Evolutionary conservation across 768 basidiomycete genomes (phyloP), one percentile per base, ranked within the genome.

Genomic region (Neoboletus subvelutipes): DNA sequence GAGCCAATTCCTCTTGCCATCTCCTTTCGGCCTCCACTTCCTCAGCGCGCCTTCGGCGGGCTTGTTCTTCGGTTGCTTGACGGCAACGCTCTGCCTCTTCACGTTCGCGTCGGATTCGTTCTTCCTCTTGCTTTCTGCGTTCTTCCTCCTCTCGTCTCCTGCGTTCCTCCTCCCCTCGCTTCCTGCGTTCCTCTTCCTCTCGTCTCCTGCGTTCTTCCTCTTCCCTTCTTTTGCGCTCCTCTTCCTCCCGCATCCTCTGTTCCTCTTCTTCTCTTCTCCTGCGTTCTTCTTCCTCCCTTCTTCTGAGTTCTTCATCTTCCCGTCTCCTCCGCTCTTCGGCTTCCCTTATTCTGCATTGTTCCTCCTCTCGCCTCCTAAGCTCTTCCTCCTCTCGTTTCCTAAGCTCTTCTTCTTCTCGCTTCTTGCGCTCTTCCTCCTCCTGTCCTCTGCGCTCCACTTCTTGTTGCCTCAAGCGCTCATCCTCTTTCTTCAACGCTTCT

Each of bases 11-110:
- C 52, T 67, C 61, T 66, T 74, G 60, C 75, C 67, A 67, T 68
- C 34, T 71, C 71, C 56, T 71, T 73, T 70, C 82, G 74, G 76
- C 85, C 79, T 67, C 84, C 71, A 54, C 76, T 72, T 64, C 83
- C 37, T 71, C 82, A 78, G 39, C 71, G 49, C 57, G 80, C 69
- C 52, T 64, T 45, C 81, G 77, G 3, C 74, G 73, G 22, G 76
- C 67, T 68, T 79, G 75, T 61, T 80, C 82, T 72, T 79, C 51
- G 59, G 72, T 60, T 78, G 76, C 59, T 78, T 80, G n/a, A 75
- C 76, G 39, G 69, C 72, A 58, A 43, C 52, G 56, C 46, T 68
- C 58, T 57, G 82, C 81, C 58, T 81, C 83, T 66, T 83, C 81
- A 18, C 71, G 75, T 67, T 83, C 80, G 11, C 67, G 70, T 54